Base-by-base conservation (phyloP, 495 filamentous ascomycete species). In the Penicillium atrosanguineum region DNA sequence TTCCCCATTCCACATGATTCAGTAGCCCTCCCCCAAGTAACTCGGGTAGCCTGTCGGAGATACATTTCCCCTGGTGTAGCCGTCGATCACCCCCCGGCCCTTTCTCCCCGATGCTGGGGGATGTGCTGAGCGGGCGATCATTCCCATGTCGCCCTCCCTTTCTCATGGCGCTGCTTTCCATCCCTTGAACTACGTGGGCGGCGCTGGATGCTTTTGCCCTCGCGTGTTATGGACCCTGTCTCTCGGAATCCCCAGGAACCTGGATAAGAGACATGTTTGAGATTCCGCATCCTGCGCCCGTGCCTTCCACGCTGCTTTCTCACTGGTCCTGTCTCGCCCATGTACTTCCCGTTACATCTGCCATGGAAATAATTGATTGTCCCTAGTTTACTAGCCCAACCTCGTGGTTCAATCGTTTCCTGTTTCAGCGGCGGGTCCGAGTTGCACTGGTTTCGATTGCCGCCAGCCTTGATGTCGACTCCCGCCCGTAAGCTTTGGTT, bases 61-160 rank as follows among this genome's bases (percentile, higher is more conserved):
- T 14, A 34, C 31, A 12, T 8, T 34, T 14, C 31, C 31, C 31
- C 11, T 34, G 11, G 31, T 34, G 31, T 34, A 8, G 9, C 9
- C 50, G 56, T 52, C 47, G 61, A 64, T 58, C 61, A 26, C 48
- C 19, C 43, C 39, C 45, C 61, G 56, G 58, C 12, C 40, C 55
- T 50, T 56, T 44, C 40, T 50, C 59, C 61, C 62, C 52, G 55
- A 60, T 54, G 59, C 53, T 62, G 62, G 55, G 58, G 59, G 53
- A 48, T 26, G 28, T 48, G 18, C 21, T 31, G 44, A 37, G 7
- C 14, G 42, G 45, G 58, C 31, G 52, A 62, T 64, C 62, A 64
- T 64, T 64, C 59, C 31, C 55, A 56, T 55, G 52, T 53, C 28
- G 28, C 28, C 7, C 11, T 12, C 31, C 31, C 31, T 12, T 14